Evolutionary conservation across 2,329 filamentous ascomycete species (phyloP).

Genomic region (Cadophora sp.): DNA sequence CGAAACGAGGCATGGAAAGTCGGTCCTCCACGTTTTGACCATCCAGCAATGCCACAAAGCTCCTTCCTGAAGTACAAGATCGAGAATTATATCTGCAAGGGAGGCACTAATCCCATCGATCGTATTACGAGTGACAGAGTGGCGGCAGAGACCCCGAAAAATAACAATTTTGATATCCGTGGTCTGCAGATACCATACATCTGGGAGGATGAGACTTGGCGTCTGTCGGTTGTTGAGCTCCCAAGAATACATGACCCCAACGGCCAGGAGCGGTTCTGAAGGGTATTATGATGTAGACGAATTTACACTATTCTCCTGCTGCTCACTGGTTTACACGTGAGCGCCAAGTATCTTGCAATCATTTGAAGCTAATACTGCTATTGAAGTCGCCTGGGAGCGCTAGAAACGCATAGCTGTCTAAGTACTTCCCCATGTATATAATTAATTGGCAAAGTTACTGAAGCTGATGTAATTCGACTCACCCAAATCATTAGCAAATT

Average conservation of each 20-base stretch:
- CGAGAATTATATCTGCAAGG: background rate
- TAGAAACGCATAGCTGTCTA: too few relatives aligned
- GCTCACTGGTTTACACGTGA: too few relatives aligned
- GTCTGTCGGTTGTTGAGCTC: background rate
- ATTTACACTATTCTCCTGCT: too few relatives aligned
- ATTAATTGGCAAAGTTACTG: too few relatives aligned
- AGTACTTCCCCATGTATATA: too few relatives aligned
- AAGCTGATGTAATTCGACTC: too few relatives aligned
- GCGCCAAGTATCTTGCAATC: too few relatives aligned
- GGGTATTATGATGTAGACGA: background rate
- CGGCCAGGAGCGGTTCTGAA: background rate
- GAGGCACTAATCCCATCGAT: background rate
- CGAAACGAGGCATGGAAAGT: constrained; percentile 12
- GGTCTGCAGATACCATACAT: background rate
- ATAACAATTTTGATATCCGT: background rate
- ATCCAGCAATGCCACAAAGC: background rate
- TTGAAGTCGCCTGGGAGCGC: too few relatives aligned
- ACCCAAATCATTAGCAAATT: too few relatives aligned
- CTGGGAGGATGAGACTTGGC: constrained; percentile 5
- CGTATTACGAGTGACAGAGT: background rate
- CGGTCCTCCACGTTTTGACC: background rate
- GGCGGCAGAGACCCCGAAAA: background rate
- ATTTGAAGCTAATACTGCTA: too few relatives aligned
- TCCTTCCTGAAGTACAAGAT: background rate
- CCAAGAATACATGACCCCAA: background rate